Base-by-base conservation (phyloP, 1,284 basidiomycete genomes). In the Pseudozyma thailandica region DNA sequence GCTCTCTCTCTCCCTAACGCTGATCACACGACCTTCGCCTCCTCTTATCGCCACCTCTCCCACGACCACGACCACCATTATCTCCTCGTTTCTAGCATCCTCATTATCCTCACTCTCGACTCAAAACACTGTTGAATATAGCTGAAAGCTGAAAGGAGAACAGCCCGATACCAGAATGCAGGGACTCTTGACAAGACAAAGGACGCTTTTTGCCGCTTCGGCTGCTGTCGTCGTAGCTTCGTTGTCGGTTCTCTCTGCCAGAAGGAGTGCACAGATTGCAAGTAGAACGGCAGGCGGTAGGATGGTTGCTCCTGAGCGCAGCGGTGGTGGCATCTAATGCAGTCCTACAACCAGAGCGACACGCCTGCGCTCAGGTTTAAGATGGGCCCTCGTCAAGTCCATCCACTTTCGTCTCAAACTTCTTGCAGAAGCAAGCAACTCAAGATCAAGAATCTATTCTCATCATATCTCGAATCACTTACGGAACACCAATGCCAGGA, bases 281-380 rank as follows among this genome's bases (percentile, higher is more conserved):
- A 61, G 56, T 27, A 51, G 57, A n/a, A 52, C 49, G 8, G 64
- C 64, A 20, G 71, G 71, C 12, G 71, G 71, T 13, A 41, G 51
- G 6, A 51, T 56, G 25, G 71, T 73, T 21, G 50, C 31, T 6
- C 60, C 65, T n/a, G 71, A 73, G 35, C 55, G 71, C 23, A 64
- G 60, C 45, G 71, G 71, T 25, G 71, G 71, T 25, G 71, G 71
- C 15, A 69, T 73, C 60, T 73, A 43, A 42, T 2, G 23, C 3
- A 4, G 9, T 26, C 6, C 27, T 18, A 25, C 20, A 35, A 18
- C 28, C 13, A n/a, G n/a, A n/a, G n/a, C n/a, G n/a, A n/a, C n/a
- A n/a, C n/a, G n/a, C n/a, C 33, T 16, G 5, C 15, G 33, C 5
- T 16, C 33, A 35, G 33, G 13, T 35, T 5, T 12, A 35, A 9